Base-by-base conservation (phyloP, 169 alveolate species). In the Besnoitia besnoiti region DNA sequence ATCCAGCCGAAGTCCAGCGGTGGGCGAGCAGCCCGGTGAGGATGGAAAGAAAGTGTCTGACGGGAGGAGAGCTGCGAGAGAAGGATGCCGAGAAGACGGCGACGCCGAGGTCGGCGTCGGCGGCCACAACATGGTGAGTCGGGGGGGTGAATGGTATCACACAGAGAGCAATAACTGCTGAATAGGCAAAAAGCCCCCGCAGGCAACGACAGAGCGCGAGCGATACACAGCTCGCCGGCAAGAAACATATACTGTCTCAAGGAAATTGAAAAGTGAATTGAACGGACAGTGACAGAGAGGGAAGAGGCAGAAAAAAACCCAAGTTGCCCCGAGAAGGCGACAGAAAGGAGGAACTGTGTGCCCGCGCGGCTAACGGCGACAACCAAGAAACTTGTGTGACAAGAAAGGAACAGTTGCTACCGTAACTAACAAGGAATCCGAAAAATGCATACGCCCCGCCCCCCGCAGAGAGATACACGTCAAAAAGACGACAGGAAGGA, bases 61-160 rank as follows among this genome's bases (percentile, higher is more conserved):
- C 44, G 82, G 82, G 24, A 73, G 44, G 27, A 73, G 82, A 35
- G 82, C 16, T 19, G 82, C 82, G 30, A 73, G 82, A 73, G 82
- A n/a, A 24, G 47, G 16, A 39, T 73, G 82, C 7, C 3, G 12
- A 21, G 67, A 5, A 37, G 82, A 73, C 16, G 82, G 21, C 44
- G 82, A 14, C n/a, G n/a, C n/a, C 14, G 82, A 10, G 14, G 82
- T 73, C 21, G 82, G 82, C 8, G 82, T 73, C 82, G 82, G 82
- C 39, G 82, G 82, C 82, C 82, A 73, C 44, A n/a, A 19, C 82
- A 73, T 73, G 19, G 5, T 21, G 82, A 10, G 46, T 8, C 16
- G 46, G 44, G 3, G 12, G 82, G 7, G 67, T 8, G 14, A 49
- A 49, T n/a, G 30, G 30, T 21, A 19, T 19, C 12, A 5, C 12